Percentiles rank a stretch among this genome's conserved stretches.
phyloP scores from a whole-genome alignment of 1,284 basidiomycete species.

The Boletus sp. region DNA sequence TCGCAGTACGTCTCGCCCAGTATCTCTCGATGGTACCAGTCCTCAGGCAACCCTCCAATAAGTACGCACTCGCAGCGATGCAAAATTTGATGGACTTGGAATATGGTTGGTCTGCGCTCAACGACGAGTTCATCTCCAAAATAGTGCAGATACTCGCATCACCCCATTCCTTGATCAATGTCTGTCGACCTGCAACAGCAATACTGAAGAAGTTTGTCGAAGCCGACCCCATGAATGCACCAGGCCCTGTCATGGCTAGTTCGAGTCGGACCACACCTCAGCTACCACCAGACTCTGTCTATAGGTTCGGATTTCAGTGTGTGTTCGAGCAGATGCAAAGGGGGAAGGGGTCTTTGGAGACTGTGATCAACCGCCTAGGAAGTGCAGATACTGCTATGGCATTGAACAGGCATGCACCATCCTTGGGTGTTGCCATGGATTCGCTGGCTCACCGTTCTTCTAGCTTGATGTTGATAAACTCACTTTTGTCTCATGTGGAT shows the following conservation, averaged over 20 bases:
- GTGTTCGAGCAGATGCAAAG: conserved; percentile 80
- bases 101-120: conserved; percentile 76
- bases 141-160: conserved; percentile 83
- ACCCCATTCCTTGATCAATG: conserved; percentile 80
- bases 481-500: conserved; percentile 74
- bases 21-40: conserved; percentile 9
- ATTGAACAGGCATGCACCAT: conserved; percentile 66
- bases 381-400: conserved; percentile 85
- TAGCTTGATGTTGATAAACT: conserved; percentile 90
- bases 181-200: conserved; percentile 94
- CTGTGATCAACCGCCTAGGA: conserved; percentile 74
- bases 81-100: conserved; percentile 86
- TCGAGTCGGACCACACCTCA: conserved; percentile 57
- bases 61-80: conserved; percentile 84
- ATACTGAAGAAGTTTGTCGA: conserved; percentile 88
- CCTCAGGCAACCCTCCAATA: conserved; percentile 8
- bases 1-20: conserved; percentile 59
- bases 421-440: conserved; percentile 1
- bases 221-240: conserved; percentile 67
- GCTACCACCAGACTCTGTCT: conserved; percentile 63
- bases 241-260: conserved; percentile 55
- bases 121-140: conserved; percentile 69
- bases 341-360: conserved; percentile 65
- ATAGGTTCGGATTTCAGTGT: conserved; percentile 79
- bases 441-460: conserved; percentile 10